phyloP scores from a whole-genome alignment of 805 yeast genomes.

The Scheffersomyces stipitis region DNA sequence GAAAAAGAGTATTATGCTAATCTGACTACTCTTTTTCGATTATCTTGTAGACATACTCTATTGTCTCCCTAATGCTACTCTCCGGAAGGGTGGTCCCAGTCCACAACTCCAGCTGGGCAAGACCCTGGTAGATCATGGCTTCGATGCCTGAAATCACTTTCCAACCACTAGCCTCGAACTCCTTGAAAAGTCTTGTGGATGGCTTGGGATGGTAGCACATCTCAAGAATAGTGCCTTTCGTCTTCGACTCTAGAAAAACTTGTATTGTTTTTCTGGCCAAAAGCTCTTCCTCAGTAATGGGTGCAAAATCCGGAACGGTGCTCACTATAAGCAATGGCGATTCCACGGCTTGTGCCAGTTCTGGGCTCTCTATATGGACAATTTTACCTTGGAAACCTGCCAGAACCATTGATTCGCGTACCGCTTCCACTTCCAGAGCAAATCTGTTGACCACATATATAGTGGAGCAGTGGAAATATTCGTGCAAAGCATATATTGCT shows the following conservation, averaged over 20 bases:
- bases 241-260: constrained; percentile 20
- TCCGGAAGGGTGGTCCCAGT: constrained; percentile 24
- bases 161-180: constrained; percentile 24
- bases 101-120: constrained; percentile 32
- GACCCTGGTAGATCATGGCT: constrained; percentile 32
- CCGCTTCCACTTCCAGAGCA: constrained; percentile 22
- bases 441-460: constrained; percentile 31
- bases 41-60: constrained; percentile 17
- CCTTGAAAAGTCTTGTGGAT: constrained; percentile 22
- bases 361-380: constrained; percentile 22
- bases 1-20: no score
- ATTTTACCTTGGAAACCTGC: constrained; percentile 26
- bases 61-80: constrained; percentile 23
- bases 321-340: constrained; percentile 24
- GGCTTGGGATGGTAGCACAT: constrained; percentile 36
- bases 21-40: no score
- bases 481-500: constrained; percentile 28
- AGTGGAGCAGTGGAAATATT: constrained; percentile 22
- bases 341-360: constrained; percentile 16
- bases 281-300: constrained; percentile 21
- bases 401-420: constrained; percentile 15
- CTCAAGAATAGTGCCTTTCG: constrained; percentile 26
- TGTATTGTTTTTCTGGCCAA: constrained; percentile 24
- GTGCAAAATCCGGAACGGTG: constrained; percentile 30
- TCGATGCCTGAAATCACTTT: constrained; percentile 28